These are phyloP conservation scores for Epichloe typhina DNA, from an alignment of 2,329 filamentous ascomycete genomes.

Conservation along the genomic window DNA sequence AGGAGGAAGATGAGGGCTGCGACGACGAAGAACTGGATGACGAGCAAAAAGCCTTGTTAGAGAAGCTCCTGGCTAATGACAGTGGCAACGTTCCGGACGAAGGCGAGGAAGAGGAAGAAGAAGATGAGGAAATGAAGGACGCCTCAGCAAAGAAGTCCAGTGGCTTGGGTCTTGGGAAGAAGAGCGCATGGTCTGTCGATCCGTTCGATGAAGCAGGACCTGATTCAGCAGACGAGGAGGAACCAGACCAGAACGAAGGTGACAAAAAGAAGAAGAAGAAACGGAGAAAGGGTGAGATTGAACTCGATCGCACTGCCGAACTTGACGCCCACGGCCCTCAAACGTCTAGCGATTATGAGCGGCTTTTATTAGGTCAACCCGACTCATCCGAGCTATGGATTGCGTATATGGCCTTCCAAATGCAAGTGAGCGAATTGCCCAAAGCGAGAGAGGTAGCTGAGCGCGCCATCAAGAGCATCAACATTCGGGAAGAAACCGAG, in stretches of 20 bases:
- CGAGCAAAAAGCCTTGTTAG: slow-evolving; percentile 18
- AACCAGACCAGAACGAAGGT: slow-evolving; percentile 7
- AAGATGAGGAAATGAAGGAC: slow-evolving; percentile 28
- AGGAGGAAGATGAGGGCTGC: slow-evolving; percentile 28
- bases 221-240: slow-evolving; percentile 28
- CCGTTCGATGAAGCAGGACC: slow-evolving; percentile 47
- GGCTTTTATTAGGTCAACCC: slow-evolving; percentile 79
- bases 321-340: slow-evolving; percentile 81
- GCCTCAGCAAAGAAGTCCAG: slow-evolving; percentile 20
- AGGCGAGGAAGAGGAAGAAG: slow-evolving; percentile 31
- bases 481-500: slow-evolving; percentile 79
- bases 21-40: slow-evolving; percentile 33
- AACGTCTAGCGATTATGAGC: slow-evolving; percentile 83
- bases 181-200: slow-evolving; percentile 79
- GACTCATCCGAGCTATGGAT: slow-evolving; percentile 94
- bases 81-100: slow-evolving; percentile 29
- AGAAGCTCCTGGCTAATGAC: slow-evolving; percentile 30
- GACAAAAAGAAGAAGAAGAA: slow-evolving; percentile 45
- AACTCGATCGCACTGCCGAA: slow-evolving; percentile 83
- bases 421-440: slow-evolving; percentile 77
- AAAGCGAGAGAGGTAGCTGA: slow-evolving; percentile 84
- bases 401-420: slow-evolving; percentile 96
- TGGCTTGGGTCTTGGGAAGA: slow-evolving; percentile 44
- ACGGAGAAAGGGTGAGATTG: slow-evolving; percentile 60
- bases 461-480: slow-evolving; percentile 81